Evolutionary conservation across 345 rosid species (phyloP).

Genomic region (Sisymbrium altissimum): DNA sequence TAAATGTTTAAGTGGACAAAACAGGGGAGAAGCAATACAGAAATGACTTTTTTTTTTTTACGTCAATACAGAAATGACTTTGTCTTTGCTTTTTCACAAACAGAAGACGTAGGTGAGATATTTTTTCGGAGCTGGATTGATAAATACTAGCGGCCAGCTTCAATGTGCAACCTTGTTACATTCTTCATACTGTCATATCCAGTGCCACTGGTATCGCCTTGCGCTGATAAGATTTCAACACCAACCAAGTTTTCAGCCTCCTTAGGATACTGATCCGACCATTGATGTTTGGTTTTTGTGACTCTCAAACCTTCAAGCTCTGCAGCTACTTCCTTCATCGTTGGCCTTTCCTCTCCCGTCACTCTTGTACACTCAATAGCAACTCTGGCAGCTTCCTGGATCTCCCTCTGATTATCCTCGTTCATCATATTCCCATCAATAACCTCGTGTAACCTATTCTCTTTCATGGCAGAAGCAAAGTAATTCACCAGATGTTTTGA

Average conservation of each 20-base stretch:
- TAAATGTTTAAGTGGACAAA: too few species aligned
- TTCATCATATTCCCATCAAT: constrained; percentile 3
- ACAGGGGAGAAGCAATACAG: too few species aligned
- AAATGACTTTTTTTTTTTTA: too few species aligned
- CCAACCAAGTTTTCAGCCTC: constrained; percentile 15
- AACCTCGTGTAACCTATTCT: constrained; percentile 2
- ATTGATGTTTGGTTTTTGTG: neutral
- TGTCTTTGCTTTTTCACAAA: too few species aligned
- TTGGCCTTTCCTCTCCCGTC: constrained; percentile 21
- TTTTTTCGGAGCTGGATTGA: too few species aligned
- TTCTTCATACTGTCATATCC: constrained; percentile 11
- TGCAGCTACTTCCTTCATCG: constrained; percentile 40
- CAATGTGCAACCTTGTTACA: neutral
- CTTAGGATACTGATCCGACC: neutral
- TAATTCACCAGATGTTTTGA: constrained; percentile 28
- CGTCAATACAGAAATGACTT: too few species aligned
- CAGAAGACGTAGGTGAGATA: too few species aligned
- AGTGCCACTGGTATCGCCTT: neutral
- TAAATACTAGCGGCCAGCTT: neutral
- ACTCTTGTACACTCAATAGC: constrained; percentile 27
- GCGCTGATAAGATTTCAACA: neutral
- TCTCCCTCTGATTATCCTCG: neutral
- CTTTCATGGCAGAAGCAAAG: constrained; percentile 26
- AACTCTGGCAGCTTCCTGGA: constrained; percentile 21
- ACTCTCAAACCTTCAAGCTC: constrained; percentile 25